Evolutionary conservation across 129 eudicot species (phyloP).

Genomic region (Oenanthe sinensis): DNA sequence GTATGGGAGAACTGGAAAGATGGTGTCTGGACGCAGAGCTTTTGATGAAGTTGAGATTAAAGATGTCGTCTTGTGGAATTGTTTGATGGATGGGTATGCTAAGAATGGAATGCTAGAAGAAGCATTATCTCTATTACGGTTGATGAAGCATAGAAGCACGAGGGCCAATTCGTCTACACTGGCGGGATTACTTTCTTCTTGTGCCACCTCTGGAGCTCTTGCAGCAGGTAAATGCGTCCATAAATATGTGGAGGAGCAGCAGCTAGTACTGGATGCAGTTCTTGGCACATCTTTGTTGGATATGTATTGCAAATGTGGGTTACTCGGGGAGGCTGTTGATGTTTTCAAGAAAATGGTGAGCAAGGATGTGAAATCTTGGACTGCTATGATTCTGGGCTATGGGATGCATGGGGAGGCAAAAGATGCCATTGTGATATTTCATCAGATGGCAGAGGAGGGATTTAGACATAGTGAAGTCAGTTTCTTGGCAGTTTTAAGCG

Average conservation of each 20-base stretch:
- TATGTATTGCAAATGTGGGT: conserved; percentile 50
- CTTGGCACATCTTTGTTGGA: conserved; percentile 37
- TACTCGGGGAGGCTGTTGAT: conserved; percentile 26
- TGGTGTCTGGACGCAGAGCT: conserved; percentile 20
- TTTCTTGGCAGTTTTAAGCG: conserved; percentile 43
- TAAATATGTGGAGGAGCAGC: conserved; percentile 20
- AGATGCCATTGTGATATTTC: conserved; percentile 34
- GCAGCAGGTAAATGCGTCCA: conserved; percentile 17
- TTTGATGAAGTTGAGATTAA: conserved; percentile 26
- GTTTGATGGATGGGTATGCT: conserved; percentile 31
- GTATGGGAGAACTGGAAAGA: conserved; percentile 22
- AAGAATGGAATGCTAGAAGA: conserved; percentile 23
- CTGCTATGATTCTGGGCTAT: conserved; percentile 42
- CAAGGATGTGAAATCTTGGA: conserved; percentile 47
- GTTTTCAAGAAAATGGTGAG: conserved; percentile 34
- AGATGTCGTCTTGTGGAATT: conserved; percentile 39
- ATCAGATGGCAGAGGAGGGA: conserved; percentile 43
- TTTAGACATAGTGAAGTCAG: conserved; percentile 44
- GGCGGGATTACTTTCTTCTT: conserved; percentile 25
- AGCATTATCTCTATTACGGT: conserved; percentile 10
- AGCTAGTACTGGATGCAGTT: conserved; percentile 19
- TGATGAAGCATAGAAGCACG: conserved; percentile 13
- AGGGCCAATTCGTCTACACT: conserved; percentile 31
- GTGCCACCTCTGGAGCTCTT: conserved; percentile 26
- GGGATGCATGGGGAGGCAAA: conserved; percentile 50